Conservation (phyloP, 768 basidiomycete species). For the Cubamyces lactineus region DNA sequence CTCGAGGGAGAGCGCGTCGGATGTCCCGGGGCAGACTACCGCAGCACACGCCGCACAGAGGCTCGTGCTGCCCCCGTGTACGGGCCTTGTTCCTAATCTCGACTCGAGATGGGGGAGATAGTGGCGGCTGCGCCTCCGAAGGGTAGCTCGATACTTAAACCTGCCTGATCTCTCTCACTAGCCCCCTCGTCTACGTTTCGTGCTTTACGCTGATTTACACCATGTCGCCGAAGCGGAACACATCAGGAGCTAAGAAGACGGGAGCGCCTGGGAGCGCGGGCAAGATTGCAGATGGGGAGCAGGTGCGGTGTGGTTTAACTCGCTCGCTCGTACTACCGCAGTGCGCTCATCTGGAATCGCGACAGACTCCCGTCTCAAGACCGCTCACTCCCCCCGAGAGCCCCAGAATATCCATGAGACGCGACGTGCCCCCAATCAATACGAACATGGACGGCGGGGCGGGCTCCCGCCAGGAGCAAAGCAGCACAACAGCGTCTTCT, state of each 20-base stretch:
- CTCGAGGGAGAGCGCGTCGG: neutral
- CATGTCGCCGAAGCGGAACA: too few species aligned
- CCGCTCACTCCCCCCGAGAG: neutral
- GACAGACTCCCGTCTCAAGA: neutral
- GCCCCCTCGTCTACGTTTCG: too few species aligned
- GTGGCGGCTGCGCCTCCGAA: neutral
- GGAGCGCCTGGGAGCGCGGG: too few species aligned
- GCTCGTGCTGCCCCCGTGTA: conserved; percentile 1
- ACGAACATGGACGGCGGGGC: neutral
- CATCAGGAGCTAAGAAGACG: too few species aligned
- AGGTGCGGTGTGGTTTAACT: too few species aligned
- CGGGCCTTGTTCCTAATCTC: conserved; percentile 2
- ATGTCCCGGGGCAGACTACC: conserved; percentile 1
- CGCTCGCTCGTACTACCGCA: neutral
- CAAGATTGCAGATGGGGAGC: too few species aligned
- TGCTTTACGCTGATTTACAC: too few species aligned
- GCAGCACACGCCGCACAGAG: conserved; percentile 3
- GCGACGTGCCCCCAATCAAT: neutral
- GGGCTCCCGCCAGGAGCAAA: neutral
- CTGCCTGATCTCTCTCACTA: too few species aligned
- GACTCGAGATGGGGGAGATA: neutral
- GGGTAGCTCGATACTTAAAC: neutral
- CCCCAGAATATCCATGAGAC: neutral
- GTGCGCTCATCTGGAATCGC: neutral
- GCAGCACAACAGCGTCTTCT: neutral